These are phyloP conservation scores for Berkeleyomyces basicola DNA, from an alignment of 2,329 filamentous ascomycete species.

Conservation along the genomic window DNA sequence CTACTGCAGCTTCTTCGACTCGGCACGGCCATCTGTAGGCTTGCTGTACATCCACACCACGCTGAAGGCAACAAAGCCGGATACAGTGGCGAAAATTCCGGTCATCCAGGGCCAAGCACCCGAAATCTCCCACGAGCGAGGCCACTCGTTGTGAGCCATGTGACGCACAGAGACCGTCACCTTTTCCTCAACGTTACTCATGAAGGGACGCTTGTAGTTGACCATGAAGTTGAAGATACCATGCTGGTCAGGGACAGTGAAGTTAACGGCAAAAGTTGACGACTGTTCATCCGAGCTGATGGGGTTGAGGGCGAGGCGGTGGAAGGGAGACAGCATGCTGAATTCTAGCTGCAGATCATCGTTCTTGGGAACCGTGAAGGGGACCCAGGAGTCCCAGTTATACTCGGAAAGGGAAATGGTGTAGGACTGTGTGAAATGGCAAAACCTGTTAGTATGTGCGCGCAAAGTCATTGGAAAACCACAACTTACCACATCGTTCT, in stretches of 20 bases:
- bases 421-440: conserved; percentile 45
- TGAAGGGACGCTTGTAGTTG: conserved; percentile 91
- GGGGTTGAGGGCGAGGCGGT: conserved; percentile 59
- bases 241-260: conserved; percentile 86
- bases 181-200: conserved; percentile 85
- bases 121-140: conserved; percentile 74
- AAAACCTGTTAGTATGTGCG: neutral
- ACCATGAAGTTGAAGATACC: conserved; percentile 97
- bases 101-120: conserved; percentile 91
- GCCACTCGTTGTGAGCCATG: conserved; percentile 95
- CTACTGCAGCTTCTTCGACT: conserved; percentile 33
- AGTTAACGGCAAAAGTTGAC: conserved; percentile 56
- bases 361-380: conserved; percentile 50
- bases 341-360: conserved; percentile 89
- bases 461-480: conserved; percentile 10
- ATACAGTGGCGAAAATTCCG: conserved; percentile 69
- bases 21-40: conserved; percentile 23
- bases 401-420: conserved; percentile 83
- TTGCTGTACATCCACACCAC: conserved; percentile 68
- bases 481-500: conserved; percentile 79
- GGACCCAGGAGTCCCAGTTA: conserved; percentile 52
- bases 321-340: conserved; percentile 95
- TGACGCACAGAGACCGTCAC: conserved; percentile 85
- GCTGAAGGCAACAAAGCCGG: conserved; percentile 73
- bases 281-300: conserved; percentile 43